Conservation (phyloP, 2,329 filamentous ascomycete species). For the Acarospora socialis region DNA sequence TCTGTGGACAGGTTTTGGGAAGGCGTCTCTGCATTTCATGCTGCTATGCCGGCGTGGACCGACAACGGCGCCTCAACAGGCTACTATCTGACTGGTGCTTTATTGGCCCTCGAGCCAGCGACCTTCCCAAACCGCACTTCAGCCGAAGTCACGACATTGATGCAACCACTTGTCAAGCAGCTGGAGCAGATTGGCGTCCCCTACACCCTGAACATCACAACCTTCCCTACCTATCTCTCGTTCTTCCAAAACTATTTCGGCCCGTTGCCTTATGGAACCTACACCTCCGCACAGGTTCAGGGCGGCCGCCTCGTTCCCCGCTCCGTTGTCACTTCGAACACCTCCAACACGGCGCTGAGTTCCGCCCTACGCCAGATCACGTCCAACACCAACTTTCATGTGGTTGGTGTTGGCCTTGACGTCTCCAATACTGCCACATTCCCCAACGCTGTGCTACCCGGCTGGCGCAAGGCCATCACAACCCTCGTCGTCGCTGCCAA, state of each 20-base stretch:
- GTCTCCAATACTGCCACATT: slow-evolving; percentile 17
- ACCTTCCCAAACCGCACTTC: not conserved
- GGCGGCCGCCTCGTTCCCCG: slow-evolving; percentile 1
- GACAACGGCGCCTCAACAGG: slow-evolving; percentile 1
- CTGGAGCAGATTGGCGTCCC: not conserved
- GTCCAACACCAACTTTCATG: too few relatives aligned
- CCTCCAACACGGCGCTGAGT: not conserved
- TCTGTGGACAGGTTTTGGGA: slow-evolving; percentile 4
- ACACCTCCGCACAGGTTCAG: too few relatives aligned
- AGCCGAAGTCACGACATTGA: not conserved
- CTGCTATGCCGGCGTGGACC: slow-evolving; percentile 1
- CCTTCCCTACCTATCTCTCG: not conserved
- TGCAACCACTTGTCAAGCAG: not conserved
- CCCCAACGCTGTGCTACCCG: slow-evolving; percentile 19
- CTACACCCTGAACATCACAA: not conserved
- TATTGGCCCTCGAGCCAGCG: not conserved
- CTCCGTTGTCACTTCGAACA: not conserved
- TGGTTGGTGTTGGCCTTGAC: slow-evolving; percentile 16
- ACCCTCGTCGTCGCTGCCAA: slow-evolving; percentile 4
- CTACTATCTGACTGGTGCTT: not conserved
- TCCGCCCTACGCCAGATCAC: not conserved
- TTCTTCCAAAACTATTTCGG: not conserved
- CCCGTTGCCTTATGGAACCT: not conserved
- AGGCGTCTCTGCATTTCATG: slow-evolving; percentile 2
- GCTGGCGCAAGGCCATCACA: slow-evolving; percentile 24